Conservation (phyloP, 495 filamentous ascomycete species). For the Sphaerosporella brunnea region DNA sequence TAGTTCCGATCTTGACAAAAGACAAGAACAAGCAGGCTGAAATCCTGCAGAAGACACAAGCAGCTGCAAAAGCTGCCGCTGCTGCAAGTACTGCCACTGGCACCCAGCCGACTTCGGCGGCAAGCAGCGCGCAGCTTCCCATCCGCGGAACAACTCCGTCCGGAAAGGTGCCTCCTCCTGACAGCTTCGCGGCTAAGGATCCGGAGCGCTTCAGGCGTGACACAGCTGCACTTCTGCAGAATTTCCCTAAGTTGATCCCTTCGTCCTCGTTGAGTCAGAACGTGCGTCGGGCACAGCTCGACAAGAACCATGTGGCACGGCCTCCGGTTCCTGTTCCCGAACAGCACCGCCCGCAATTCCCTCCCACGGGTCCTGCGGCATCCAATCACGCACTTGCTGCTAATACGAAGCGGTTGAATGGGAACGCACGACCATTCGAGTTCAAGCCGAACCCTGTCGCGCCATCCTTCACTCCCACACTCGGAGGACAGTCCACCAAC, state of each 20-base stretch:
- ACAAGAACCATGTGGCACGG: conserved; percentile 19
- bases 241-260: conserved; percentile 1
- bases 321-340: conserved; percentile 20
- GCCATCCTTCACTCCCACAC: conserved; percentile 42
- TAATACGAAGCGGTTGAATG: conserved; percentile 43
- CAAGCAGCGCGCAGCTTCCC: conserved; percentile 13
- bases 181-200: conserved; percentile 22
- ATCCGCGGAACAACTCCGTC: background rate
- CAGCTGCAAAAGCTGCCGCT: conserved; percentile 44
- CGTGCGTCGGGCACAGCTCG: conserved; percentile 2
- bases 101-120: background rate
- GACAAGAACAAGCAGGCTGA: conserved; percentile 79
- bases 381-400: conserved; percentile 19
- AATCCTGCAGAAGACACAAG: conserved; percentile 73
- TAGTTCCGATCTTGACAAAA: conserved; percentile 90
- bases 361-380: conserved; percentile 23
- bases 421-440: conserved; percentile 38
- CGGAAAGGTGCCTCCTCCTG: conserved; percentile 13
- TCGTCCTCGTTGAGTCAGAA: background rate
- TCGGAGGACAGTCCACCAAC: conserved; percentile 30
- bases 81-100: conserved; percentile 1
- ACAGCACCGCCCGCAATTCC: conserved; percentile 16
- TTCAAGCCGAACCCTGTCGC: conserved; percentile 57
- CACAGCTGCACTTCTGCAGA: conserved; percentile 4
- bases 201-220: conserved; percentile 16